phyloP scores from a whole-genome alignment of 148 eudicot species.

The Suaeda aralocaspica region DNA sequence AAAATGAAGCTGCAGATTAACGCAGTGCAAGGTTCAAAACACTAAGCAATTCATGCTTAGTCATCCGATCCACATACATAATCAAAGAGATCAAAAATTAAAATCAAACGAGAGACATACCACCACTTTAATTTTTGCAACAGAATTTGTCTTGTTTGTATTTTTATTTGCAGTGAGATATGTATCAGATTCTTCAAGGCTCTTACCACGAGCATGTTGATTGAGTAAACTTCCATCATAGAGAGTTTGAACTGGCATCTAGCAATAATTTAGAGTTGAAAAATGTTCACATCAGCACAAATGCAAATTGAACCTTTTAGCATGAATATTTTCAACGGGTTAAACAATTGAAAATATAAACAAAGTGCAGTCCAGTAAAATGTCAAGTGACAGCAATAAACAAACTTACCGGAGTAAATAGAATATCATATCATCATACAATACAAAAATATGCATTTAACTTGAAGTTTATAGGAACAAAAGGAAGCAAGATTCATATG shows the following conservation, averaged over 20 bases:
- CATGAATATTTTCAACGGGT: neutral
- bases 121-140: slow-evolving; percentile 89
- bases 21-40: neutral
- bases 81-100: neutral
- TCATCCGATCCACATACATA: neutral
- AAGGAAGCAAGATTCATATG: neutral
- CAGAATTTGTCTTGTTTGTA: slow-evolving; percentile 41
- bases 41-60: neutral
- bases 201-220: slow-evolving; percentile 33
- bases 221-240: slow-evolving; percentile 35
- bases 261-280: slow-evolving; percentile 10
- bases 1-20: neutral
- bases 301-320: neutral
- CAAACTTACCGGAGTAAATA: neutral
- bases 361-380: neutral
- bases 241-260: slow-evolving; percentile 41
- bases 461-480: neutral
- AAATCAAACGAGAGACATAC: slow-evolving; percentile 33
- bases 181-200: slow-evolving; percentile 42
- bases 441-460: neutral
- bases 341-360: neutral
- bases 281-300: slow-evolving; percentile 8
- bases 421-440: neutral
- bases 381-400: neutral
- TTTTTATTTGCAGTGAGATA: slow-evolving; percentile 38